Evolutionary conservation across 2,329 filamentous ascomycete genomes (phyloP).

Genomic region (Venturiaceae sp.): DNA sequence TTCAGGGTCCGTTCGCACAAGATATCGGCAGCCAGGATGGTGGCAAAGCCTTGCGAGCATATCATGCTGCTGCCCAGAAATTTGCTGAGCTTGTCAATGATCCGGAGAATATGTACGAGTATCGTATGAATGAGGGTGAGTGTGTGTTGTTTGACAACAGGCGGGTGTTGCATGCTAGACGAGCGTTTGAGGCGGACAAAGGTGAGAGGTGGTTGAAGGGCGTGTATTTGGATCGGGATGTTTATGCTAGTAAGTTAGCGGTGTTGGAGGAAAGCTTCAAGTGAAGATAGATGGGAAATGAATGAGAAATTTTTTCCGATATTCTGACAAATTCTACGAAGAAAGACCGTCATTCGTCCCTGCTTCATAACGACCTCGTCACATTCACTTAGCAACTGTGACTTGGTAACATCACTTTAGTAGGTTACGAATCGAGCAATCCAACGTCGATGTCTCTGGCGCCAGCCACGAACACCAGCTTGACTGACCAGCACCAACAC

Average conservation of each 20-base stretch:
- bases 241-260: conserved; percentile 33
- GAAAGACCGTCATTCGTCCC: too few species aligned
- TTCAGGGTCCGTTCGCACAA: conserved; percentile 50
- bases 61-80: conserved; percentile 38
- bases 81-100: conserved; percentile 54
- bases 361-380: too few species aligned
- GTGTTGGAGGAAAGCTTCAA: conserved; percentile 5
- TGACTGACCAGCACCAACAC: too few species aligned
- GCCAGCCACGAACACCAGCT: too few species aligned
- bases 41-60: conserved; percentile 20
- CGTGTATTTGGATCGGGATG: conserved; percentile 66
- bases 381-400: too few species aligned
- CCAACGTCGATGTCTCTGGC: too few species aligned
- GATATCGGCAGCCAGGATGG: conserved; percentile 1
- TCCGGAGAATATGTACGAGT: conserved; percentile 52
- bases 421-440: too few species aligned
- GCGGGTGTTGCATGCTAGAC: conserved; percentile 74
- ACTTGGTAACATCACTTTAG: too few species aligned
- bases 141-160: conserved; percentile 91
- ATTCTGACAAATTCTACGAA: too few species aligned
- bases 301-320: background rate
- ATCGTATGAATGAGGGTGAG: conserved; percentile 68
- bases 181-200: conserved; percentile 57
- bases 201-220: conserved; percentile 78
- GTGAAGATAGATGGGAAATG: background rate